Conservation (phyloP, 805 yeast species). For the Pichia heedii region DNA sequence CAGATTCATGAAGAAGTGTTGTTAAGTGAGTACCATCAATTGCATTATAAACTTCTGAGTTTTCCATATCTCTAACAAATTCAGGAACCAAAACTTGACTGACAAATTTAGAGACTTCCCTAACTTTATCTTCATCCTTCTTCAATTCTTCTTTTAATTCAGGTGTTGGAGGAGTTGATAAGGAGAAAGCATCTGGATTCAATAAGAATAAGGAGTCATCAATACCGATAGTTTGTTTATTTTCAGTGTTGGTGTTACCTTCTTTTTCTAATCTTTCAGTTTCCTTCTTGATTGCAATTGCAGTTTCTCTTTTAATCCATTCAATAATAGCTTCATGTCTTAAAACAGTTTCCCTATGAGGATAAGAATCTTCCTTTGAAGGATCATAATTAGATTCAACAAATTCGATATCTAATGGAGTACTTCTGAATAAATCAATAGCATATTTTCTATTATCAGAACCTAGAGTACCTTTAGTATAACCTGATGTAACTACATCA, state of each 20-base stretch:
- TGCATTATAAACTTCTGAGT: slow-evolving; percentile 49
- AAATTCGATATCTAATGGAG: slow-evolving; percentile 79
- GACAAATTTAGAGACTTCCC: slow-evolving; percentile 61
- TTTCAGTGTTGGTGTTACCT: slow-evolving; percentile 26
- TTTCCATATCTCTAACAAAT: slow-evolving; percentile 46
- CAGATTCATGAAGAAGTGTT: slow-evolving; percentile 59
- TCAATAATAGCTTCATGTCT: slow-evolving; percentile 85
- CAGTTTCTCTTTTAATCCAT: slow-evolving; percentile 74
- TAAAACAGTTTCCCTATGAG: slow-evolving; percentile 69
- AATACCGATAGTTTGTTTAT: slow-evolving; percentile 42
- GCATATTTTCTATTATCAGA: slow-evolving; percentile 78
- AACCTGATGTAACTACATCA: slow-evolving; percentile 59
- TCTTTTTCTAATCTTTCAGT: slow-evolving; percentile 33
- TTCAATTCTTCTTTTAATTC: slow-evolving; percentile 29
- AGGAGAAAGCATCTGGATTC: slow-evolving; percentile 71
- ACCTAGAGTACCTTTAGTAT: slow-evolving; percentile 79
- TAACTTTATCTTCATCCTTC: slow-evolving; percentile 55
- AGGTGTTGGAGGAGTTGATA: slow-evolving; percentile 32
- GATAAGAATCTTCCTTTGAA: slow-evolving; percentile 48
- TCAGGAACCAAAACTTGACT: slow-evolving; percentile 50
- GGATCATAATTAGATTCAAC: slow-evolving; percentile 46
- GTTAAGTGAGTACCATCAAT: slow-evolving; percentile 75
- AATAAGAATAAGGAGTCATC: slow-evolving; percentile 47
- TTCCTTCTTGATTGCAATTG: slow-evolving; percentile 41
- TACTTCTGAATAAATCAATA: slow-evolving; percentile 73